Evolutionary conservation across 805 yeast species (phyloP).

Genomic region (Priceomyces castillae): DNA sequence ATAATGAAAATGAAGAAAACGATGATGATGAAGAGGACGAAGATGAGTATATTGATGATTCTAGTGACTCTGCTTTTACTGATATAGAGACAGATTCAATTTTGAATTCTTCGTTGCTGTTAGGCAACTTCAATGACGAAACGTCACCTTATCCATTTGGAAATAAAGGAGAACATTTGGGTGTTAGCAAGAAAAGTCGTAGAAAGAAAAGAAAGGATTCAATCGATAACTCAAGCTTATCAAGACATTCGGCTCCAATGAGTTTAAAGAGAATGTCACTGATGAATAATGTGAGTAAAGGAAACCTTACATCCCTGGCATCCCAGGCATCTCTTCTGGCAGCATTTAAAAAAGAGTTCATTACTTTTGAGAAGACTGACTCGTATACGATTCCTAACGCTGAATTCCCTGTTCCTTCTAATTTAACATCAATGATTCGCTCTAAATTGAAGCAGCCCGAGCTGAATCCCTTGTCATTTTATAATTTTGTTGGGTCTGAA

Average conservation of each 20-base stretch:
- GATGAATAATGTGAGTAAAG: background rate
- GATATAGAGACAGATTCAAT: slow-evolving; percentile 41
- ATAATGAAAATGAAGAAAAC: slow-evolving; percentile 21
- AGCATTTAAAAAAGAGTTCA: slow-evolving; percentile 1
- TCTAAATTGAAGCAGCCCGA: slow-evolving; percentile 32
- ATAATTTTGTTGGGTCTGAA: slow-evolving; percentile 34
- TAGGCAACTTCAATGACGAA: slow-evolving; percentile 19
- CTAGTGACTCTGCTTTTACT: slow-evolving; percentile 42
- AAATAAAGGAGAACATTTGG: slow-evolving; percentile 9
- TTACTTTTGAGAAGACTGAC: slow-evolving; percentile 23
- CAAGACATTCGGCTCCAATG: slow-evolving; percentile 9
- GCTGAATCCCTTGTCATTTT: slow-evolving; percentile 45
- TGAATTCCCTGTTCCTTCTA: slow-evolving; percentile 20
- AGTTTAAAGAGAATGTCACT: slow-evolving; percentile 1
- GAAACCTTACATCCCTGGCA: background rate
- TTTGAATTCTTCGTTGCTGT: slow-evolving; percentile 25
- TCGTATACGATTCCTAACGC: slow-evolving; percentile 4
- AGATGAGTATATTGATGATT: slow-evolving; percentile 27
- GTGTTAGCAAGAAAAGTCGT: slow-evolving; percentile 11
- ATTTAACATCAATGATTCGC: slow-evolving; percentile 44
- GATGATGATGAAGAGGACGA: slow-evolving; percentile 27
- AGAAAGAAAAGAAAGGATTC: slow-evolving; percentile 18
- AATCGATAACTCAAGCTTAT: slow-evolving; percentile 11
- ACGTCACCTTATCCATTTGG: slow-evolving; percentile 16
- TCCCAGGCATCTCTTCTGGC: slow-evolving; percentile 1